These are phyloP conservation scores for Neonectria neomacrospora DNA, from an alignment of 2,329 filamentous ascomycete genomes.

Conservation along the genomic window DNA sequence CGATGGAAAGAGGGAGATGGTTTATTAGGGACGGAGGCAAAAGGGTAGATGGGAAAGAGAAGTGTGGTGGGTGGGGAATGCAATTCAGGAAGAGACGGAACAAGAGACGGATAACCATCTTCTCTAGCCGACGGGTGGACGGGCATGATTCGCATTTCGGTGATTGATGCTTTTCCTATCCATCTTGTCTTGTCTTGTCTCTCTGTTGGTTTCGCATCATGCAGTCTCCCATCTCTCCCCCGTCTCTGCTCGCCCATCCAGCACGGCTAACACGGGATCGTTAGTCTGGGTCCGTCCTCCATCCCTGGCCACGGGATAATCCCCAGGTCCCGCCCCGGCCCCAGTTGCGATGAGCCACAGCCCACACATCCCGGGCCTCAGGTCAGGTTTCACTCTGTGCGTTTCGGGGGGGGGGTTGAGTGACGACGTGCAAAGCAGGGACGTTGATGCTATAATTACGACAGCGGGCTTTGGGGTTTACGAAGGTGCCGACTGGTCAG, in stretches of 20 bases:
- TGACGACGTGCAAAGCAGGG: not conserved
- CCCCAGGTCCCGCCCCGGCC: not conserved
- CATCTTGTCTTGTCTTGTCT: conserved; percentile 1
- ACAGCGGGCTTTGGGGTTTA: not conserved
- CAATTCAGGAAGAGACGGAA: not conserved
- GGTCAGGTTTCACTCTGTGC: conserved; percentile 10
- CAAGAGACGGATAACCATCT: not conserved
- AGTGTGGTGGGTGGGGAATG: not conserved
- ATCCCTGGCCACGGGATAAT: conserved; percentile 8
- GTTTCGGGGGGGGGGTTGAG: not conserved
- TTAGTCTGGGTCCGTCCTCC: conserved; percentile 4
- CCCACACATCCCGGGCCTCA: conserved; percentile 7
- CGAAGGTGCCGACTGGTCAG: not conserved
- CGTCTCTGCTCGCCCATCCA: not conserved
- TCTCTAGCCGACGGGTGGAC: not conserved
- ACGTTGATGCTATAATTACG: not conserved
- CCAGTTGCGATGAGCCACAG: not conserved
- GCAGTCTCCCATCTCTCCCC: not conserved
- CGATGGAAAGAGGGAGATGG: not conserved
- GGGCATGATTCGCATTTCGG: too few relatives aligned
- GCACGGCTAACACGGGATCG: conserved; percentile 28
- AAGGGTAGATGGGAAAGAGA: not conserved
- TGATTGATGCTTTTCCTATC: too few relatives aligned
- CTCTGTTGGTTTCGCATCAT: not conserved
- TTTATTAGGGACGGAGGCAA: not conserved